Conservation (phyloP, 441 rosid species). For the Breynia disticha region DNA sequence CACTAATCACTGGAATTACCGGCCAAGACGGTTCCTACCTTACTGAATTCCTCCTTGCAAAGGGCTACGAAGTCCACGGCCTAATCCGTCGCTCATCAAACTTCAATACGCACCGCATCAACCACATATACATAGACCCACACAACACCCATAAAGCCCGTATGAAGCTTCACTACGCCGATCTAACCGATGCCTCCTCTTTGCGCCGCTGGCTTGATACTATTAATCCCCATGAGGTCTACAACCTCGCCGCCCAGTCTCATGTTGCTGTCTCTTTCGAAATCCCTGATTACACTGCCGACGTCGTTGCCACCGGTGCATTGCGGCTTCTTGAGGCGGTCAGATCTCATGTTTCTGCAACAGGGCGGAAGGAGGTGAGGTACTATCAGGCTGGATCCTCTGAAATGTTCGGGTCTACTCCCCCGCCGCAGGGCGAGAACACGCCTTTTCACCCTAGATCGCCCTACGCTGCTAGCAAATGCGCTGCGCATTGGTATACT, state of each 20-base stretch:
- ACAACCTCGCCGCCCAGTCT: slow-evolving; percentile 80
- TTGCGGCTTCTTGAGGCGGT: slow-evolving; percentile 81
- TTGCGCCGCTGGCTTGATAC: slow-evolving; percentile 87
- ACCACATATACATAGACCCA: slow-evolving; percentile 85
- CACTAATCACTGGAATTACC: slow-evolving; percentile 78
- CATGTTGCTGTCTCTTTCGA: slow-evolving; percentile 86
- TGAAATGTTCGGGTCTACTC: slow-evolving; percentile 82
- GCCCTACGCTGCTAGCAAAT: slow-evolving; percentile 73
- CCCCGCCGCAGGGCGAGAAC: slow-evolving; percentile 61
- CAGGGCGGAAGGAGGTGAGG: slow-evolving; percentile 44
- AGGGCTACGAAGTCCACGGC: slow-evolving; percentile 77
- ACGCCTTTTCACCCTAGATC: slow-evolving; percentile 79
- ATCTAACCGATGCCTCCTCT: slow-evolving; percentile 76
- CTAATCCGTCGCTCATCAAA: slow-evolving; percentile 82
- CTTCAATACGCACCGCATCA: slow-evolving; percentile 82
- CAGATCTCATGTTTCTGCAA: slow-evolving; percentile 61
- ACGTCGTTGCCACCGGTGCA: slow-evolving; percentile 74
- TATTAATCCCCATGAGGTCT: slow-evolving; percentile 69
- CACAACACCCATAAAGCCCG: slow-evolving; percentile 72
- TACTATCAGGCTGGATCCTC: slow-evolving; percentile 88
- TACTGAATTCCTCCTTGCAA: slow-evolving; percentile 63
- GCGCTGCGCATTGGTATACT: slow-evolving; percentile 89
- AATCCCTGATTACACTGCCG: slow-evolving; percentile 79
- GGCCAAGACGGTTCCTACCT: slow-evolving; percentile 91
- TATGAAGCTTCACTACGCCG: slow-evolving; percentile 91